phyloP scores from a whole-genome alignment of 768 basidiomycete species.

The Porpolomopsis calyptriformis region DNA sequence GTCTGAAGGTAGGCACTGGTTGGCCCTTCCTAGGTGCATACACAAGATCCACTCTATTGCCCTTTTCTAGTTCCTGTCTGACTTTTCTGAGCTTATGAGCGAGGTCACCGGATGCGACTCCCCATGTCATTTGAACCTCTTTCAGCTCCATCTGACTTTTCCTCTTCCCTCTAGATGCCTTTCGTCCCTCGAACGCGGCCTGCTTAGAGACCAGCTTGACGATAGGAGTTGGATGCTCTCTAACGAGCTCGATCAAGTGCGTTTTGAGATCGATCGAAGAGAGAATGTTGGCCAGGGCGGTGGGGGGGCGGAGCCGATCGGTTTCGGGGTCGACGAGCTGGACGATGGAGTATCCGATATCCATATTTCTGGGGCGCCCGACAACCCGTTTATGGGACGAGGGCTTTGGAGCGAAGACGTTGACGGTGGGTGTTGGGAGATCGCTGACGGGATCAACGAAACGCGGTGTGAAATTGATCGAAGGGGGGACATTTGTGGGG shows the following conservation, averaged over 20 bases:
- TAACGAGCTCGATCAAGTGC: slow-evolving; percentile 47
- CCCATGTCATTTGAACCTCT: slow-evolving; percentile 69
- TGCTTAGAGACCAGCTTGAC: slow-evolving; percentile 48
- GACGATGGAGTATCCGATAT: slow-evolving; percentile 35
- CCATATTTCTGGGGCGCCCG: slow-evolving; percentile 23
- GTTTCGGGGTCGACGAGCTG: slow-evolving; percentile 39
- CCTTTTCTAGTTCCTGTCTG: slow-evolving; percentile 47
- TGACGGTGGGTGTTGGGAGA: no score
- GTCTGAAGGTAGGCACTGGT: slow-evolving; percentile 22
- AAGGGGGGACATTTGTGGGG: no score
- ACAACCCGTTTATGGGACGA: no score
- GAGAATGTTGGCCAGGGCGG: slow-evolving; percentile 35
- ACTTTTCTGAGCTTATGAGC: slow-evolving; percentile 56
- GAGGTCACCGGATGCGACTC: slow-evolving; percentile 45
- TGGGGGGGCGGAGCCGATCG: slow-evolving; percentile 25
- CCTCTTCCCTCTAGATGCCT: slow-evolving; percentile 26
- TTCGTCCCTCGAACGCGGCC: slow-evolving; percentile 29
- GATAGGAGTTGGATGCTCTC: slow-evolving; percentile 38
- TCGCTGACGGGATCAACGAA: no score
- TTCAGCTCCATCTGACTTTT: slow-evolving; percentile 33
- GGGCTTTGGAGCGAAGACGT: no score
- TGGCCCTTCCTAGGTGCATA: slow-evolving; percentile 41
- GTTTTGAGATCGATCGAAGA: slow-evolving; percentile 29
- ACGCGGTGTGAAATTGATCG: no score
- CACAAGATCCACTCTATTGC: slow-evolving; percentile 44